These are phyloP conservation scores for Myriosclerotinia scirpicola DNA, from an alignment of 2,329 filamentous ascomycete species.

Conservation along the genomic window DNA sequence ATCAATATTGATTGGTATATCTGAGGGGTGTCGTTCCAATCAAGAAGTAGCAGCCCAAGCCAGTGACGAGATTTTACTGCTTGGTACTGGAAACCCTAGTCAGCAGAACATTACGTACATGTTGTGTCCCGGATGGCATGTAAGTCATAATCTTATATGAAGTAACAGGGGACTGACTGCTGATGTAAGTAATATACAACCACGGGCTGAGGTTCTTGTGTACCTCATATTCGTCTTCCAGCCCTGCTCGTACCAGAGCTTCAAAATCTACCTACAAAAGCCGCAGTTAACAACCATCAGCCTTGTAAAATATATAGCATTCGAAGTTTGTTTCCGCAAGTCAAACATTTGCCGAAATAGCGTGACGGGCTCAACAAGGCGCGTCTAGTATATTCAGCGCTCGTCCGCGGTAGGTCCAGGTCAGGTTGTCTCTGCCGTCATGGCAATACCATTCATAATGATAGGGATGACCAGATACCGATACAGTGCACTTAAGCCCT, in stretches of 20 bases:
- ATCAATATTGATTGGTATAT: not conserved
- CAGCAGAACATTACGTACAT: not conserved
- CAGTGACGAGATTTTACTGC: not conserved
- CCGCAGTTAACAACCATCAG: not conserved
- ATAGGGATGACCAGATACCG: not conserved
- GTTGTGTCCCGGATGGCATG: not conserved
- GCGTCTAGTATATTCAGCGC: not conserved
- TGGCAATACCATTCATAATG: not conserved
- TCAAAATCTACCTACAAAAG: not conserved
- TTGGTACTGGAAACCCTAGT: conserved; percentile 1
- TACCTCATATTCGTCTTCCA: not conserved
- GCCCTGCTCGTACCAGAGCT: not conserved
- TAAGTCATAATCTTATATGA: not conserved
- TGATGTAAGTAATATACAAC: not conserved
- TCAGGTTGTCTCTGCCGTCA: not conserved
- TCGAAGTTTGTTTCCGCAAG: not conserved
- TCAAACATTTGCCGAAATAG: not conserved
- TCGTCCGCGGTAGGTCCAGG: no score
- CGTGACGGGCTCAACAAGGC: not conserved
- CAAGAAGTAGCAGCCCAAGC: not conserved
- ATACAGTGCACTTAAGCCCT: not conserved
- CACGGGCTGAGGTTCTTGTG: not conserved
- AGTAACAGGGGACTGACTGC: not conserved
- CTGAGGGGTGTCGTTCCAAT: conserved; percentile 13
- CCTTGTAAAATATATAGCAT: not conserved